Evolutionary conservation across 1,139 yeast genomes (phyloP).

Genomic region (Candida sp.): DNA sequence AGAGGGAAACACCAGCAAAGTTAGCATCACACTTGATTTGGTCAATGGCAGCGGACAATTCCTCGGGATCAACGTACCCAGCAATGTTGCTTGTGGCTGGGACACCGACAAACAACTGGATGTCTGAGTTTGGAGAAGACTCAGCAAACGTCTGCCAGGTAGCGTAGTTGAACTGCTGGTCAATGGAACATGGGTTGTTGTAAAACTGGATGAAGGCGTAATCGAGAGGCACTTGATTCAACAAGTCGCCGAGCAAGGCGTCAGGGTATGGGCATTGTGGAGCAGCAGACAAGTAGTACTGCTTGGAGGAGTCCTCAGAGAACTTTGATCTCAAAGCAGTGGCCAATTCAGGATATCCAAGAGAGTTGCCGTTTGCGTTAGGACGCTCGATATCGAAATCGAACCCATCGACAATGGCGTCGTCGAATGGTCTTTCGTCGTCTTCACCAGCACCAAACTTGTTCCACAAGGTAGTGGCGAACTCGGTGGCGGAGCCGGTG

Average conservation of each 20-base stretch:
- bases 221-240: conserved; percentile 69
- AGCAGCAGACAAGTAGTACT: conserved; percentile 85
- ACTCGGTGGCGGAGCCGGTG: conserved; percentile 62
- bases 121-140: conserved; percentile 33
- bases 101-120: conserved; percentile 26
- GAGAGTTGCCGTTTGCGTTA: conserved; percentile 32
- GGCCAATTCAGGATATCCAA: conserved; percentile 69
- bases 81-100: conserved; percentile 14
- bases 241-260: conserved; percentile 71
- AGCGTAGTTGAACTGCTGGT: conserved; percentile 73
- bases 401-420: conserved; percentile 44
- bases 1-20: conserved; percentile 87
- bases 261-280: conserved; percentile 97
- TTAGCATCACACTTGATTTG: conserved; percentile 42
- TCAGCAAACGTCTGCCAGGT: conserved; percentile 79
- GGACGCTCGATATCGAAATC: conserved; percentile 44
- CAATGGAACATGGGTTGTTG: conserved; percentile 80
- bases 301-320: conserved; percentile 53
- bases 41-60: conserved; percentile 24
- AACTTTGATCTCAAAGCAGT: conserved; percentile 63
- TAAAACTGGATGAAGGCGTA: conserved; percentile 92
- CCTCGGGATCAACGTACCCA: conserved; percentile 15
- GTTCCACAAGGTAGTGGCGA: conserved; percentile 82
- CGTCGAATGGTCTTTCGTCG: conserved; percentile 71
- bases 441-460: conserved; percentile 77